Base-by-base conservation (phyloP, 768 basidiomycete species). In the Suillus paluster region DNA sequence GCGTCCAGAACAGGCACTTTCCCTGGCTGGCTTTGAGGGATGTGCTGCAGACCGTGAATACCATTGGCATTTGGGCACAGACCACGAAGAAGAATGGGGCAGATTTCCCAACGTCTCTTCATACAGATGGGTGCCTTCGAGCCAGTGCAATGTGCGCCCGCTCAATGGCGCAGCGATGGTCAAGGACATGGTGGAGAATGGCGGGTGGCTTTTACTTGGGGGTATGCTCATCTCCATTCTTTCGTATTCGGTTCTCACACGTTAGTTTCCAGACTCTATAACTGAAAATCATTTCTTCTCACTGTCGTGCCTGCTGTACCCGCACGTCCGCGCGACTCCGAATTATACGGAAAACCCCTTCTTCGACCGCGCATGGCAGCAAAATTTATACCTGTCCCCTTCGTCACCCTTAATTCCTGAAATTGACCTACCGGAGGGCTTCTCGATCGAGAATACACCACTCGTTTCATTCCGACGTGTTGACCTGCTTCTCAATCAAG, bases 241-340 rank as follows among this genome's bases (percentile, higher is more conserved):
- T 56, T 44, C 15, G 8, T 34, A 5, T 30, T 34, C 33, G 4
- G 17, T 42, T 41, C 38, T 60, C 46, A 58, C 25, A 15, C 52
- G 56, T 63, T 38, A 12, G 14, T 4, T 38, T 21, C 39, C 64
- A 86, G 88, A 91, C 67, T 89, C 88, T 0, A 85, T 89, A 19
- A 84, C 86, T 2, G 89, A 91, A 69, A 86, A 85, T 64, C 88
- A 90, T 70, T 90, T 90, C 77, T 90, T 89, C 71, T 89, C 89
- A 6, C 69, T 90, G 1, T 89, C 88, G 0, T 90, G 89, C 67
- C 66, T 83, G 45, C 79, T 90, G 4, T 85, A 84, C 71, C 87
- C 88, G 0, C 86, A 90, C 67, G 88, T 90, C 41, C 79, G 80
- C 39, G 88, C 88, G 1, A 86, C 84, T 3, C 89, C 89, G 1